Evolutionary conservation across 2,329 filamentous ascomycete species (phyloP), one percentile per base, ranked within the genome.

Genomic region (Stemphylium vesicarium): DNA sequence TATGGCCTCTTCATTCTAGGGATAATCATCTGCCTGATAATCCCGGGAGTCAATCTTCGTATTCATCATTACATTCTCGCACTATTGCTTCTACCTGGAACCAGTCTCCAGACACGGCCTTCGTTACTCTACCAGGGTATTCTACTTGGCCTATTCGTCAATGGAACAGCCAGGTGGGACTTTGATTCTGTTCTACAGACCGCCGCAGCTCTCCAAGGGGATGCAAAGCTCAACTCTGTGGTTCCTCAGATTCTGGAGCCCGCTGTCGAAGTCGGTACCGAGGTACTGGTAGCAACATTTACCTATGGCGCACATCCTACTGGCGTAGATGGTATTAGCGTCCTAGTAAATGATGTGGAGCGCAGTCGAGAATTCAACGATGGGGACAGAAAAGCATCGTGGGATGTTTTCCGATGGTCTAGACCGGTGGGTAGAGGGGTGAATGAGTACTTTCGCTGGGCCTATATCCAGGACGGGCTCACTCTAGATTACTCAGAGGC

Each of bases 301-400:
- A 82, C 81, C 0, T 89, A 70, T 73, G 78, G 53, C 56, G 75
- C 80, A 12, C 76, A 75, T 3, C 78, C 79, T 15, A 45, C 57
- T 29, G 56, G 59, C 0, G 89, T 86, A 59, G 88, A 94, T 65
- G 91, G 90, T 13, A 84, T 95, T 57, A 91, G 88, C 70, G 83
- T 94, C 15, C 79, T 95, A 0, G 88, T 95, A 57, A 95, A 96
- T 66, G 91, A 96, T 65, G 91, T 96, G 1, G 91, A 96, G 75
- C 81, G 90, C 4, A 56, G 51, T 32, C 68, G 71, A n/a, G 48
- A 50, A 10, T 73, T 73, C 53, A 63, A 58, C 18, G 63, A 67
- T n/a, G 60, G 66, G 16, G 60, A 45, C 15, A 24, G 50, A 15
- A 40, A 58, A 36, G 57, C 49, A 5, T 20, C 43, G 22, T 40